A percentile compares a stretch with the other conserved stretches of the same genome.
phyloP scores from a whole-genome alignment of 257 asterid genomes.

The Jaltomata sinuosa region DNA sequence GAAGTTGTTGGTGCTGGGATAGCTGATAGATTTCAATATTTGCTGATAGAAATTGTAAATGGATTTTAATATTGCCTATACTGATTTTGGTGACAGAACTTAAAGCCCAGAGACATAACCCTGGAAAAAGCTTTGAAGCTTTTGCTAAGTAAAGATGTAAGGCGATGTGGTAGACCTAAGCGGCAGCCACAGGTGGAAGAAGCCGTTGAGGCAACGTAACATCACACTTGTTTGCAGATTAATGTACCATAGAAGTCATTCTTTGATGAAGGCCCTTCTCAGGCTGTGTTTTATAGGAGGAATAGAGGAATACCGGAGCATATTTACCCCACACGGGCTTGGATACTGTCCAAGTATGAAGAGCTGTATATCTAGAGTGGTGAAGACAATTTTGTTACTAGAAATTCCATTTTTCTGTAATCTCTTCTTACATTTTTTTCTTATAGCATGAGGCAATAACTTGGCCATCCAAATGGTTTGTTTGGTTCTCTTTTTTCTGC shows the following conservation, averaged over 20 bases:
- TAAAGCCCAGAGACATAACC: constrained; percentile 47
- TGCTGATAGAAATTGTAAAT: neutral
- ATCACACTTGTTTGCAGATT: neutral
- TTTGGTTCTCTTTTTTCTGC: neutral
- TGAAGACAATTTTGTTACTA: neutral
- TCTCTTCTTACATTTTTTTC: neutral
- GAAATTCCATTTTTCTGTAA: neutral
- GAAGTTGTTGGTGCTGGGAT: neutral
- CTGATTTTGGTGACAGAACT: constrained; percentile 27
- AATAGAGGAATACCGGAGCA: neutral
- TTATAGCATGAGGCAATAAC: neutral
- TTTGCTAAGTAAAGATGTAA: constrained; percentile 47
- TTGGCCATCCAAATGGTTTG: neutral
- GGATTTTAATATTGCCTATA: neutral
- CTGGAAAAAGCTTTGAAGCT: constrained; percentile 65
- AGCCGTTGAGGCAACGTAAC: constrained; percentile 22
- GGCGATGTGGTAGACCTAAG: constrained; percentile 61
- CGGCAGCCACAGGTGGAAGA: constrained; percentile 18
- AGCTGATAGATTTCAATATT: neutral
- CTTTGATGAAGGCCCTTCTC: neutral
- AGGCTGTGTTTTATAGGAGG: constrained; percentile 1
- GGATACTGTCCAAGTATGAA: neutral
- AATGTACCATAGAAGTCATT: neutral
- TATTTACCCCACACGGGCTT: neutral
- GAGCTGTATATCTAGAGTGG: neutral